Evolutionary conservation across 139 green algal species (phyloP), one percentile per base, ranked within the genome.

Genomic region (Astrephomene gubernaculifera): DNA sequence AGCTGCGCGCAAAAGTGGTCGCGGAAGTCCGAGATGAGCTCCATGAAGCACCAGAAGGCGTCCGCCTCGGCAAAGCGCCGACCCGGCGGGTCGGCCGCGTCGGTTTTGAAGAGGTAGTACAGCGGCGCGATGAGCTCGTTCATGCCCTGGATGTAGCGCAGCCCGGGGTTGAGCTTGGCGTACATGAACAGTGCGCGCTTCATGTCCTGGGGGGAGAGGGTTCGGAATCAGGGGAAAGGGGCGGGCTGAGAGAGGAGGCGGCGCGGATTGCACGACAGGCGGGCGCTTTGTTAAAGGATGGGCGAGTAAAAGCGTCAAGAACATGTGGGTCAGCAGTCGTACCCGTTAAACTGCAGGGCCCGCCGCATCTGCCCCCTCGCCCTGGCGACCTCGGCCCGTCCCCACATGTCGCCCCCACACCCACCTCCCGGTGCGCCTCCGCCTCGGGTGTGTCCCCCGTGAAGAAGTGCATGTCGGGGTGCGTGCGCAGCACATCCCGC

Each of bases 381-480:
- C 49, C 49, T 57, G 49, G 17, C 12, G 12, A 57, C 12, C 49
- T 57, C 17, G 49, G 12, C 49, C 49, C 49, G 49, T 57, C 17
- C 49, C 49, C 12, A 25, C 17, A n/a, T n/a, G n/a, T n/a, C n/a
- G n/a, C n/a, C 61, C 43, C 79, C 31, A 0, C 25, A 2, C 83
- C 2, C 72, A 89, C 87, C 82, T 91, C 74, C 54, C 90, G 68
- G 60, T 92, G 90, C 68, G 76, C 63, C 85, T 90, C 88, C 29
- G 88, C 84, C 27, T 91, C 90, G 29, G 85, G 49, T 9, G 74
- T 71, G 35, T 92, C 88, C 10, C 95, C 93, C 43, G 94, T 97
- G 91, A 99, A 99, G 86, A 99, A 99, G 89, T 96, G 92, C 90
- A 99, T 94, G 88, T 98, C 95, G 2, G 97, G 97, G 84, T 99